phyloP scores from a whole-genome alignment of 305 asterid genomes.

The Fraxinus paxiana region DNA sequence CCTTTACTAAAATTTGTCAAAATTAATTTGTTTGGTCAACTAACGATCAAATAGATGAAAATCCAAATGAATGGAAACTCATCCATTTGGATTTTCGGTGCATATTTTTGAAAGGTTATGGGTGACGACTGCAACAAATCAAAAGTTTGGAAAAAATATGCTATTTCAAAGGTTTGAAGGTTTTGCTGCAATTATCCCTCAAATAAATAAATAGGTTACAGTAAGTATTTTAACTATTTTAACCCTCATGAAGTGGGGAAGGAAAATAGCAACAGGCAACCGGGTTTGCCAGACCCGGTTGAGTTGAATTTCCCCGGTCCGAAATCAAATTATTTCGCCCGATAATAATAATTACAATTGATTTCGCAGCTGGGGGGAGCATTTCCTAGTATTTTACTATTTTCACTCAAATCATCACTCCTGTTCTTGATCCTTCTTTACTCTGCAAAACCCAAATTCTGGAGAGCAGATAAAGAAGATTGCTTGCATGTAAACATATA shows the following conservation, averaged over 20 bases:
- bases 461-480: constrained; percentile 20
- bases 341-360: constrained; percentile 23
- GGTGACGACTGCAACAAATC: no score
- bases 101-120: no score
- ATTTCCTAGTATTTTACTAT: not conserved
- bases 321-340: not conserved
- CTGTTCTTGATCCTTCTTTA: constrained; percentile 29
- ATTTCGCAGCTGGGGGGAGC: not conserved
- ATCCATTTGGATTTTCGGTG: no score
- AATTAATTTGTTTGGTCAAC: no score
- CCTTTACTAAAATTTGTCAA: no score
- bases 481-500: constrained; percentile 26
- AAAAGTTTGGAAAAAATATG: no score
- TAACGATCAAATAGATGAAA: no score
- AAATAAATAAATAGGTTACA: no score
- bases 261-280: not conserved
- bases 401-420: constrained; percentile 6
- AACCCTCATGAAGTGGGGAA: not conserved
- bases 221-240: not conserved
- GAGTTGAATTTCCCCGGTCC: constrained; percentile 14
- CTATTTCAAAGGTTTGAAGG: no score
- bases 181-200: no score
- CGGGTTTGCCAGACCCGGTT: not conserved
- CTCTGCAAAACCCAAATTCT: constrained; percentile 31
- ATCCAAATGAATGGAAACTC: no score